phyloP scores from a whole-genome alignment of 768 basidiomycete species.

The Calocera viscosa region DNA sequence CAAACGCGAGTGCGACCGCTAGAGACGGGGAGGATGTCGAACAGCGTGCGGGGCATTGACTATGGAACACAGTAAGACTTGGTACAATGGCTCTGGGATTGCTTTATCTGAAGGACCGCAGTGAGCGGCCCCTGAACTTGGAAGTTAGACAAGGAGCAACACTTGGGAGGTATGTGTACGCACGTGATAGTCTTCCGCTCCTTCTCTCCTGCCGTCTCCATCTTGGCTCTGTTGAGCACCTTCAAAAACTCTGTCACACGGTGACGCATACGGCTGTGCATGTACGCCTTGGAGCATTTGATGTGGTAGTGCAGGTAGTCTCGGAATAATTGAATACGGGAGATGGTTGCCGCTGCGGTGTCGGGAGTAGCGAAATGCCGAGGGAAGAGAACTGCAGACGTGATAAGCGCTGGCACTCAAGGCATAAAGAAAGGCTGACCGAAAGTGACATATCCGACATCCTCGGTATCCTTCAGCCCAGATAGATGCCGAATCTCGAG shows the following conservation, averaged over 20 bases:
- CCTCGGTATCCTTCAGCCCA: constrained; percentile 68
- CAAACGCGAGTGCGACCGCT: not conserved
- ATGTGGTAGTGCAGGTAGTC: constrained; percentile 99
- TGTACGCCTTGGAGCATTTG: constrained; percentile 97
- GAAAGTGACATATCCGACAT: constrained; percentile 93
- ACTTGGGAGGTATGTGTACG: constrained; percentile 5
- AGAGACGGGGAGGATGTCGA: no score
- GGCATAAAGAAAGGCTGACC: constrained; percentile 21
- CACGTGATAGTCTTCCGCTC: constrained; percentile 89
- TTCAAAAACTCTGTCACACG: constrained; percentile 93
- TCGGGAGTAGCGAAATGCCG: constrained; percentile 74
- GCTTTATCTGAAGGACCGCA: not conserved
- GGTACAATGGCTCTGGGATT: no score
- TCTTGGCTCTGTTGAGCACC: constrained; percentile 90
- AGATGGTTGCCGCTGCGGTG: constrained; percentile 67
- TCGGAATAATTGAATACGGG: constrained; percentile 91
- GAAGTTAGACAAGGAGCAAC: not conserved
- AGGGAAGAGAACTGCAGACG: constrained; percentile 66
- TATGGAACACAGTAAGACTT: no score
- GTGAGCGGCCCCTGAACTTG: not conserved
- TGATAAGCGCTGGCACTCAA: not conserved
- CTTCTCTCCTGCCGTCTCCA: constrained; percentile 56
- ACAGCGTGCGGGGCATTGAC: no score
- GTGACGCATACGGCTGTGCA: constrained; percentile 93
- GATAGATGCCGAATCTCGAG: constrained; percentile 86